Evolutionary conservation across 129 eudicot species (phyloP).

Genomic region (Chrysanthemum makinoi): DNA sequence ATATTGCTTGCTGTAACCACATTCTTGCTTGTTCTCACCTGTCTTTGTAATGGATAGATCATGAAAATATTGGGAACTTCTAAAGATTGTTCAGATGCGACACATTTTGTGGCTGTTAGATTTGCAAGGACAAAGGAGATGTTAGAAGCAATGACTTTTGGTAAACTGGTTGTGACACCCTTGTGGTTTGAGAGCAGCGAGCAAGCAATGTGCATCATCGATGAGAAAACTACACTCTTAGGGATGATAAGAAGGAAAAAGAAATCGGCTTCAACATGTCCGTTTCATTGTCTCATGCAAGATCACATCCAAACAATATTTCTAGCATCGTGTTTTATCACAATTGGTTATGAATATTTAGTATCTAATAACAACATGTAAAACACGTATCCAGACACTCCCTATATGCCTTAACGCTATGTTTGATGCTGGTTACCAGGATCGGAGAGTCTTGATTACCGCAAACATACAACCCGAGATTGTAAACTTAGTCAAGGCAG

Average conservation of each 20-base stretch:
- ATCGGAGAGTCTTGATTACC: slow-evolving; percentile 57
- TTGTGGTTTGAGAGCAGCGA: slow-evolving; percentile 86
- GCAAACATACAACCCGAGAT: slow-evolving; percentile 67
- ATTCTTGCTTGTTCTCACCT: too few relatives aligned
- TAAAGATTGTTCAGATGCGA: slow-evolving; percentile 59
- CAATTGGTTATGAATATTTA: neutral
- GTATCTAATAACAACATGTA: neutral
- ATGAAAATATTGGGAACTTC: too few relatives aligned
- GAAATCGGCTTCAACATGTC: slow-evolving; percentile 68
- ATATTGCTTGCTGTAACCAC: too few relatives aligned
- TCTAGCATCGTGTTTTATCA: neutral
- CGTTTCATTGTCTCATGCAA: slow-evolving; percentile 57
- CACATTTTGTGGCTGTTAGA: slow-evolving; percentile 79
- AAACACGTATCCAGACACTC: neutral
- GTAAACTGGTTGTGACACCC: slow-evolving; percentile 80
- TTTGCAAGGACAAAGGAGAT: slow-evolving; percentile 82
- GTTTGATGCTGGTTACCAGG: slow-evolving; percentile 43
- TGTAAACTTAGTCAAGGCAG: slow-evolving; percentile 58
- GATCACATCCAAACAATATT: slow-evolving; percentile 37
- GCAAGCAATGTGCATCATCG: slow-evolving; percentile 54
- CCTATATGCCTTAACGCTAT: slow-evolving; percentile 11
- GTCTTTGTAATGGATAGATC: too few relatives aligned
- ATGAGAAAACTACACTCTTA: slow-evolving; percentile 68
- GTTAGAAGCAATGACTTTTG: slow-evolving; percentile 77
- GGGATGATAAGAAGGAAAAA: slow-evolving; percentile 78